Evolutionary conservation across 805 yeast genomes (phyloP).

Genomic region (Metschnikowia santaceciliae): DNA sequence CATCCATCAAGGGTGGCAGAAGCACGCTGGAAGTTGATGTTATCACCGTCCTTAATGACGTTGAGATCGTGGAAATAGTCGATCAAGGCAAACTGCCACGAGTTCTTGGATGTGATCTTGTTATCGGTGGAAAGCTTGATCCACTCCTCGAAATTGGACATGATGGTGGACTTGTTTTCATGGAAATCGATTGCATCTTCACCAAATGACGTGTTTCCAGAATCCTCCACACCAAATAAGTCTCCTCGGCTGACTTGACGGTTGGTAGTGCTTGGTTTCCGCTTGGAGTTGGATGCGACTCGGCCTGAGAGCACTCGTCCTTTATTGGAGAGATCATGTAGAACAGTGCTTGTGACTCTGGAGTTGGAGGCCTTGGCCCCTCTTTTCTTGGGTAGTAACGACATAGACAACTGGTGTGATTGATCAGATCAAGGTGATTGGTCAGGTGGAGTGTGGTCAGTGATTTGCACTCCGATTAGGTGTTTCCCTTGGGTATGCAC

Average conservation of each 20-base stretch:
- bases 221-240: slow-evolving; percentile 17
- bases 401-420: not conserved
- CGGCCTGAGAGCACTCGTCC: slow-evolving; percentile 29
- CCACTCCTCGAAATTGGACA: slow-evolving; percentile 47
- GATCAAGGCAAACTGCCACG: slow-evolving; percentile 88
- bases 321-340: slow-evolving; percentile 27
- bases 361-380: slow-evolving; percentile 10
- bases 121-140: slow-evolving; percentile 45
- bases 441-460: not conserved
- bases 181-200: slow-evolving; percentile 42
- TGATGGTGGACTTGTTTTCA: slow-evolving; percentile 39
- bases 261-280: slow-evolving; percentile 19
- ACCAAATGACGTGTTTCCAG: slow-evolving; percentile 15
- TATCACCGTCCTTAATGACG: slow-evolving; percentile 67
- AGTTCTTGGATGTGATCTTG: slow-evolving; percentile 76
- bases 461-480: not conserved
- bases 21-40: slow-evolving; percentile 84
- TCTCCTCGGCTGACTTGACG: slow-evolving; percentile 20
- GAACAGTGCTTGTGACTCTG: slow-evolving; percentile 16
- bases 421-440: not conserved
- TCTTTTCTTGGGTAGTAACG: slow-evolving; percentile 25
- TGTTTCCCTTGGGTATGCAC: too few relatives aligned
- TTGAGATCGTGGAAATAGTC: slow-evolving; percentile 87
- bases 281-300: slow-evolving; percentile 15
- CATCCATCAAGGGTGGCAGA: slow-evolving; percentile 92